Evolutionary conservation across 768 basidiomycete genomes (phyloP).

Genomic region (Saitozyma sp.): DNA sequence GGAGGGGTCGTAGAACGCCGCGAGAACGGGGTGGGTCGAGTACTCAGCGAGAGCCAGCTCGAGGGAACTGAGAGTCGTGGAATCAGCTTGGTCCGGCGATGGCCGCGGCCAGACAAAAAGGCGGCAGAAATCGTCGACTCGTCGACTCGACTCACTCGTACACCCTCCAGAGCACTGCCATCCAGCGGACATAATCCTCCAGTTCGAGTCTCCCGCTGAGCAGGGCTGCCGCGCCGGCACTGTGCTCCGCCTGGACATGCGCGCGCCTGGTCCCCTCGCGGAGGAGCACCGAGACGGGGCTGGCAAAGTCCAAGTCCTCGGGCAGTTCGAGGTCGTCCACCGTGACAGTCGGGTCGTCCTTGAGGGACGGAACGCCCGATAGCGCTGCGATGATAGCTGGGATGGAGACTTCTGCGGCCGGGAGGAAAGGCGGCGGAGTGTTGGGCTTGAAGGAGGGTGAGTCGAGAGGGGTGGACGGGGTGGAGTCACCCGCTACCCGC

Average conservation of each 20-base stretch:
- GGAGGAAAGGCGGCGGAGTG: slow-evolving; percentile 4
- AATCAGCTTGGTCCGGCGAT: too few relatives aligned
- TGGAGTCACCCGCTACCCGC: neutral
- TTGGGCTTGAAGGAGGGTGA: slow-evolving; percentile 40
- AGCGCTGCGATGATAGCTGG: slow-evolving; percentile 5
- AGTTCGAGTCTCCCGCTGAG: slow-evolving; percentile 63
- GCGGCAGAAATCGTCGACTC: neutral
- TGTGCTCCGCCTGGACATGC: slow-evolving; percentile 64
- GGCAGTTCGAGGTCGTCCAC: slow-evolving; percentile 22
- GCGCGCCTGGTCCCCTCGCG: slow-evolving; percentile 56
- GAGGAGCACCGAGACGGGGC: slow-evolving; percentile 54
- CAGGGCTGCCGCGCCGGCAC: slow-evolving; percentile 62
- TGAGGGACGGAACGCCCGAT: neutral
- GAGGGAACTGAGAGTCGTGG: slow-evolving; percentile 34
- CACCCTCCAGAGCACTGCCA: slow-evolving; percentile 76
- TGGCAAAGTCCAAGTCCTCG: slow-evolving; percentile 40
- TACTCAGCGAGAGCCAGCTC: slow-evolving; percentile 54
- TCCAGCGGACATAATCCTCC: slow-evolving; percentile 68
- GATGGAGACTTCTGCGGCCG: neutral
- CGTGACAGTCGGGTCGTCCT: neutral
- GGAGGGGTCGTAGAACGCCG: slow-evolving; percentile 70
- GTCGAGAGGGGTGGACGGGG: slow-evolving; percentile 2
- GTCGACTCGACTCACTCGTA: slow-evolving; percentile 63
- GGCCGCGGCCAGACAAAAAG: slow-evolving; percentile 27
- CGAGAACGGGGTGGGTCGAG: slow-evolving; percentile 63